A percentile compares a stretch with the other conserved stretches of the same genome.
These are phyloP conservation scores for Xanthoceras sorbifolium DNA, from an alignment of 345 rosid genomes.

Conservation along the genomic window DNA sequence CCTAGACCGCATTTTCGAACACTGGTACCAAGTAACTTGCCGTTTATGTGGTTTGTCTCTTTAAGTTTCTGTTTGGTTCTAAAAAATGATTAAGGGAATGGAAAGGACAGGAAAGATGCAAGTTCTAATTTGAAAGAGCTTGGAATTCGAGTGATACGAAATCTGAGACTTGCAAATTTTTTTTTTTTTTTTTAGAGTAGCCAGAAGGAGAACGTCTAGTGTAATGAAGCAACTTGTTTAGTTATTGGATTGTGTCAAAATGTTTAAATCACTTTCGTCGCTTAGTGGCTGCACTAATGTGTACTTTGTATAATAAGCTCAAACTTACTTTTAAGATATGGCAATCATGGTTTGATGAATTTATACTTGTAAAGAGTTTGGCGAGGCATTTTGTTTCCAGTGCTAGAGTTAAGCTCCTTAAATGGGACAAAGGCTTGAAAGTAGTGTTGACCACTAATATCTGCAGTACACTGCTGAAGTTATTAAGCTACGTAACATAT, in stretches of 20 bases:
- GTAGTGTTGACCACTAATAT: background rate
- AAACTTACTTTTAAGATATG: background rate
- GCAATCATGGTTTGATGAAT: background rate
- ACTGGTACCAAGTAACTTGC: background rate
- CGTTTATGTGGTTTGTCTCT: background rate
- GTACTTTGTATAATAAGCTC: background rate
- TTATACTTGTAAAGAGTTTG: background rate
- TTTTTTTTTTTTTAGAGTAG: background rate
- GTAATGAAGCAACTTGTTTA: background rate
- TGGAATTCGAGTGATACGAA: background rate
- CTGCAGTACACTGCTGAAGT: slow-evolving; percentile 3
- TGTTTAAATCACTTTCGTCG: background rate
- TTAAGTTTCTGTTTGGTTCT: background rate
- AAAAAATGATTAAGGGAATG: background rate
- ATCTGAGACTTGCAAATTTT: background rate
- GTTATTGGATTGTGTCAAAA: background rate
- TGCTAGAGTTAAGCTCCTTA: background rate
- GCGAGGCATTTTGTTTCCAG: background rate
- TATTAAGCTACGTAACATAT: background rate
- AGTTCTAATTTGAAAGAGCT: background rate
- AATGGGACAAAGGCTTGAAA: background rate
- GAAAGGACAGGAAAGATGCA: background rate
- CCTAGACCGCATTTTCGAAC: too few relatives aligned
- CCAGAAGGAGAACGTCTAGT: background rate
- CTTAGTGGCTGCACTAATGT: background rate